Conservation (phyloP, 306 rosid genomes). For the Quercus bicolor region DNA sequence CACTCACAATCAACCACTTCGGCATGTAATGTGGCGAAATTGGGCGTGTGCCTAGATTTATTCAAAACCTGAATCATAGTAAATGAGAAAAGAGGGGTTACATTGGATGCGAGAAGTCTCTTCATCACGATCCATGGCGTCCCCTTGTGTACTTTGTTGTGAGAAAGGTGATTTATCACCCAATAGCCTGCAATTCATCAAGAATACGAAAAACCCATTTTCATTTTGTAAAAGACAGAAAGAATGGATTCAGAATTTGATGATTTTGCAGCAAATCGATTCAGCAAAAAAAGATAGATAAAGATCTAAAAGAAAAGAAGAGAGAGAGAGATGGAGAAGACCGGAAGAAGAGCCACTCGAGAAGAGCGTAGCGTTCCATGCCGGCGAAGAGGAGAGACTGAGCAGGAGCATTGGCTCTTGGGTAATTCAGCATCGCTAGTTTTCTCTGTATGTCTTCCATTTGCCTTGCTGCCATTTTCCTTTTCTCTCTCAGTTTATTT, state of each 20-base stretch:
- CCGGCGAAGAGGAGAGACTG: slow-evolving; percentile 95
- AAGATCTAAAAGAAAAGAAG: background rate
- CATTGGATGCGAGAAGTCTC: slow-evolving; percentile 92
- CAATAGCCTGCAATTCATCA: slow-evolving; percentile 44
- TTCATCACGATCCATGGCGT: slow-evolving; percentile 75
- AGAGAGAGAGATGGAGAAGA: background rate
- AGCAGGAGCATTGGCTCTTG: slow-evolving; percentile 86
- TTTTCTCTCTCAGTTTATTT: too few relatives aligned
- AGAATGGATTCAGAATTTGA: background rate
- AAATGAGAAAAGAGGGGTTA: slow-evolving; percentile 17
- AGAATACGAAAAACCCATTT: background rate
- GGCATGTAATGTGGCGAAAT: too few relatives aligned
- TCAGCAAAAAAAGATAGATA: too few relatives aligned
- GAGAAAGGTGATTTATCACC: slow-evolving; percentile 93
- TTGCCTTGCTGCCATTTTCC: slow-evolving; percentile 95
- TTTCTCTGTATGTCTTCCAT: slow-evolving; percentile 93
- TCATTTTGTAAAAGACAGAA: background rate
- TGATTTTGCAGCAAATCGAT: background rate
- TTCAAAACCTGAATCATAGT: background rate
- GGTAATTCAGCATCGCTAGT: slow-evolving; percentile 63
- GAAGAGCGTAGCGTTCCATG: slow-evolving; percentile 95
- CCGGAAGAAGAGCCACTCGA: slow-evolving; percentile 98
- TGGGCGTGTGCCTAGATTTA: too few relatives aligned
- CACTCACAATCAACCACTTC: too few relatives aligned
- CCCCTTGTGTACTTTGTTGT: slow-evolving; percentile 77